phyloP scores from a whole-genome alignment of 2,329 filamentous ascomycete genomes.

The Ophiostoma montium region DNA sequence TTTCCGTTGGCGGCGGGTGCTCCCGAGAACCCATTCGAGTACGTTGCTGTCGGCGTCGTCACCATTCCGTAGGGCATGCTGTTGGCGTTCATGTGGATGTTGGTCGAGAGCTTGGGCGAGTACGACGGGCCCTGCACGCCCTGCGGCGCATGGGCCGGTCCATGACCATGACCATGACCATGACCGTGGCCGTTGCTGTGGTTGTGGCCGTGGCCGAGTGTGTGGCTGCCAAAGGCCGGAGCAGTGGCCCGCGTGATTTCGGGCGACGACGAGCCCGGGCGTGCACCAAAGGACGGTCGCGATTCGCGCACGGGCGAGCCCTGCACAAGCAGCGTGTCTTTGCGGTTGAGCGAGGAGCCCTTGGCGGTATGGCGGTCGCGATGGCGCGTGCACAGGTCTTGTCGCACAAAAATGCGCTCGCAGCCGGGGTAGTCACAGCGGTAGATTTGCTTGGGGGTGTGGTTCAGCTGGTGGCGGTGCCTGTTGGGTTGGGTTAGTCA shows the following conservation, averaged over 20 bases:
- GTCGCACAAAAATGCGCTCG: conserved; percentile 77
- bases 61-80: conserved; percentile 29
- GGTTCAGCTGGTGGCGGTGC: conserved; percentile 87
- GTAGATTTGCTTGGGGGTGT: conserved; percentile 91
- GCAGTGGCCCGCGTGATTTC: conserved; percentile 17
- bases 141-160: conserved; percentile 5
- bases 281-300: conserved; percentile 24
- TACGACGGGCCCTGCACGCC: conserved; percentile 23
- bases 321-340: conserved; percentile 50
- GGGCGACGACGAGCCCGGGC: conserved; percentile 31
- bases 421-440: conserved; percentile 87
- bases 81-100: conserved; percentile 1
- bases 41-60: conserved; percentile 27
- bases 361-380: conserved; percentile 68
- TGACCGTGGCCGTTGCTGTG: neutral
- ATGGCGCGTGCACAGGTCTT: conserved; percentile 80
- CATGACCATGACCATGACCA: neutral
- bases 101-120: conserved; percentile 26
- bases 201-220: conserved; percentile 18
- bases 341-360: conserved; percentile 61
- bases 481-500: conserved; percentile 21
- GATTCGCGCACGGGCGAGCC: conserved; percentile 28
- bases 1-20: conserved; percentile 21
- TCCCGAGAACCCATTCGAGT: conserved; percentile 19
- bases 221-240: neutral